Conservation (phyloP, 2,329 filamentous ascomycete genomes). For the Aspergillus pseudoglaucus region DNA sequence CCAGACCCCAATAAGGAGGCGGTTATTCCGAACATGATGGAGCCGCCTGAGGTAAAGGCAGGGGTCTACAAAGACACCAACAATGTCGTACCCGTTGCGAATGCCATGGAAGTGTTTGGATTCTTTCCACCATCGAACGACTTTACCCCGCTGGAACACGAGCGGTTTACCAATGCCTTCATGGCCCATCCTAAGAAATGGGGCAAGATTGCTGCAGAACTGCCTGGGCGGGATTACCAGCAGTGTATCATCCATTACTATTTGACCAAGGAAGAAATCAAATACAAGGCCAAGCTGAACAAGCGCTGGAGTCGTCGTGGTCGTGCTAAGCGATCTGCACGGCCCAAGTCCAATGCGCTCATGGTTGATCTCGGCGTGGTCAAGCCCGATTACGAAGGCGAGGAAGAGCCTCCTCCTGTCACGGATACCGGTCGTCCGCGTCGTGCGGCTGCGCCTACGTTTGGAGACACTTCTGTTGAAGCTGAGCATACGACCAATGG, state of each 20-base stretch:
- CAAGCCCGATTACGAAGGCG: constrained; percentile 39
- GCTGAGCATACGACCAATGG: constrained; percentile 21
- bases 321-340: constrained; percentile 30
- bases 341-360: constrained; percentile 43
- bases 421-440: constrained; percentile 46
- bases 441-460: constrained; percentile 45
- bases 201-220: constrained; percentile 44
- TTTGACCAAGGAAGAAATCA: constrained; percentile 44
- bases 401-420: constrained; percentile 39
- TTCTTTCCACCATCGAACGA: constrained; percentile 42
- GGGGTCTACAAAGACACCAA: constrained; percentile 43
- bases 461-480: constrained; percentile 36
- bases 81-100: constrained; percentile 31
- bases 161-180: constrained; percentile 42
- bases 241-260: constrained; percentile 48
- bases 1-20: constrained; percentile 43
- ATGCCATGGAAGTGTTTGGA: constrained; percentile 38
- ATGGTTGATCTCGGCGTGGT: constrained; percentile 42
- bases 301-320: constrained; percentile 41
- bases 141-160: constrained; percentile 43
- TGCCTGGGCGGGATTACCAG: constrained; percentile 42
- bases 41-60: constrained; percentile 31
- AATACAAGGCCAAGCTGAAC: constrained; percentile 45
- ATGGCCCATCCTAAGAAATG: constrained; percentile 46
- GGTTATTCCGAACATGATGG: constrained; percentile 43